Percentiles rank a stretch among this genome's conserved stretches.
phyloP scores from a whole-genome alignment of 2,329 filamentous ascomycete genomes.

The Didymella lethalis region DNA sequence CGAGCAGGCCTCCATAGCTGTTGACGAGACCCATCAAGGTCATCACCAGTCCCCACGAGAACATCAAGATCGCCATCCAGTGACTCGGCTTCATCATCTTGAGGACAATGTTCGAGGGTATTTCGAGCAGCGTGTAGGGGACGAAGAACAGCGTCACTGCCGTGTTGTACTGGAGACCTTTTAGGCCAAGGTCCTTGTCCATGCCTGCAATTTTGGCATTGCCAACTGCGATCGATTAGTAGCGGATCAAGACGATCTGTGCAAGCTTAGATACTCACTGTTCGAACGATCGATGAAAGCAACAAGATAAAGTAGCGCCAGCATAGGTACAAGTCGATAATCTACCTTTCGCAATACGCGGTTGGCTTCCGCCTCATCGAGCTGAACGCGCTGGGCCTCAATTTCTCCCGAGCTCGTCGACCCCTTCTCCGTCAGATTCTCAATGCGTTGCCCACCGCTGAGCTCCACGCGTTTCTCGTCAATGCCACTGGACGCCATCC shows the following conservation, averaged over 20 bases:
- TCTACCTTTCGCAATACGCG: conserved; percentile 49
- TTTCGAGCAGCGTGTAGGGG: conserved; percentile 49
- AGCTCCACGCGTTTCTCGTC: conserved; percentile 25
- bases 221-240: conserved; percentile 38
- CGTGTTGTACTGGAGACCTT: conserved; percentile 51
- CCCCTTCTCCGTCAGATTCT: conserved; percentile 38
- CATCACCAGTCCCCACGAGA: conserved; percentile 54
- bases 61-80: conserved; percentile 53
- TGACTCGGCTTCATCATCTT: conserved; percentile 52
- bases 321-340: conserved; percentile 40
- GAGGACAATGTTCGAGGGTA: conserved; percentile 53
- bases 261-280: conserved; percentile 22
- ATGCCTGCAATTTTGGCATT: conserved; percentile 55
- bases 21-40: conserved; percentile 55
- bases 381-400: conserved; percentile 36
- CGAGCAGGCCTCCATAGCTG: conserved; percentile 58
- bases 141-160: conserved; percentile 54
- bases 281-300: conserved; percentile 48
- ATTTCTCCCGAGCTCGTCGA: conserved; percentile 36
- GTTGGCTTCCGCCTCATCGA: conserved; percentile 38
- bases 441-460: conserved; percentile 28
- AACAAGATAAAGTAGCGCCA: conserved; percentile 47
- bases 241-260: background rate
- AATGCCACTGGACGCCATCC: conserved; percentile 22
- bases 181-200: conserved; percentile 50